Percentiles rank a stretch among this genome's conserved stretches.
These are phyloP conservation scores for Triticum dicoccoides DNA, from an alignment of 176 grass and related monocot genomes.

Conservation along the genomic window DNA sequence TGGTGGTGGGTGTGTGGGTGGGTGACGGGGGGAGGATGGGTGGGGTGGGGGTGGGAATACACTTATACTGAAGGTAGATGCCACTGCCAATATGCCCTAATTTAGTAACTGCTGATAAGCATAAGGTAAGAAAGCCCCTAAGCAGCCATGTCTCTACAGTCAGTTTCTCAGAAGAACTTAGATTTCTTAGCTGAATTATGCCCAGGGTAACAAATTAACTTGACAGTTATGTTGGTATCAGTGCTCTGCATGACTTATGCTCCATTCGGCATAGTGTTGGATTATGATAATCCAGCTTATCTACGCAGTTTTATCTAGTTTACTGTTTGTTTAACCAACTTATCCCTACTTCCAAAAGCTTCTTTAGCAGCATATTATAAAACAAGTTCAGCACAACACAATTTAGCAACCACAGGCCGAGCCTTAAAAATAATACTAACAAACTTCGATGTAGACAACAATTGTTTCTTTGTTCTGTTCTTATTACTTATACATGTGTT, in stretches of 20 bases:
- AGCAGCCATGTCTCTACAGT: background rate
- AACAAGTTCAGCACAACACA: background rate
- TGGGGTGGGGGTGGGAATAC: no score
- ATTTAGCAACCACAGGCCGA: background rate
- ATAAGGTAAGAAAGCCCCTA: background rate
- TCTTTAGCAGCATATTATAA: background rate
- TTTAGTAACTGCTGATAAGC: background rate
- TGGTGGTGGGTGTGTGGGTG: no score
- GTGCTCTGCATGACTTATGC: background rate
- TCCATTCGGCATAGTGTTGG: background rate
- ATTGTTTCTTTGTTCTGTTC: background rate
- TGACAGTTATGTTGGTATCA: background rate
- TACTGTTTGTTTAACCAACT: background rate
- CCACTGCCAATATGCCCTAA: background rate
- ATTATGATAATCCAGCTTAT: background rate
- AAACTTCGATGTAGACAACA: background rate
- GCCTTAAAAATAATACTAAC: background rate
- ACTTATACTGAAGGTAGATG: background rate
- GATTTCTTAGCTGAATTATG: background rate
- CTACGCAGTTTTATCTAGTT: background rate
- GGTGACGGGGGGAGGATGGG: no score
- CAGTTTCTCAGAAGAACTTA: constrained; percentile 7
- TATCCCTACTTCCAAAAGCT: background rate
- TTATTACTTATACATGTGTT: background rate
- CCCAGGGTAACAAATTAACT: background rate